phyloP scores from a whole-genome alignment of 2,329 filamentous ascomycete species.

The Arthroderma sp. region DNA sequence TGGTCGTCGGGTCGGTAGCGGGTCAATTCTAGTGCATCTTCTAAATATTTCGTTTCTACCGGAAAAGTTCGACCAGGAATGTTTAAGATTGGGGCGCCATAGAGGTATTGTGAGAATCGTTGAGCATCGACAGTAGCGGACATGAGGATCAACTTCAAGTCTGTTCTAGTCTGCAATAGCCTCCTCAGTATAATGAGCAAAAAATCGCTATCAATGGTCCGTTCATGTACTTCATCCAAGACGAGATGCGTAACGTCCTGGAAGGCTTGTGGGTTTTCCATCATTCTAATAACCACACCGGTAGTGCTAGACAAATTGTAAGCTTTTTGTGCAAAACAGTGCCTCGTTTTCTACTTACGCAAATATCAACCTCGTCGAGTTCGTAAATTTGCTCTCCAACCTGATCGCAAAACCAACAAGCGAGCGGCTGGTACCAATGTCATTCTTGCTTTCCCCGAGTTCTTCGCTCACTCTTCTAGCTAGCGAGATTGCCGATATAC shows the following conservation, averaged over 20 bases:
- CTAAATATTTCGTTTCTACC: slow-evolving; percentile 73
- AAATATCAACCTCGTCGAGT: slow-evolving; percentile 74
- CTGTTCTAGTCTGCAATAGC: slow-evolving; percentile 59
- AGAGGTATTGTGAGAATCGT: slow-evolving; percentile 78
- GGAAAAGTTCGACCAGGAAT: slow-evolving; percentile 91
- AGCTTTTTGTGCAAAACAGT: not conserved
- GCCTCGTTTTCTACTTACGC: slow-evolving; percentile 43
- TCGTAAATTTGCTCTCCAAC: slow-evolving; percentile 72
- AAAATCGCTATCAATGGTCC: slow-evolving; percentile 93
- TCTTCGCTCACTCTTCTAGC: slow-evolving; percentile 90
- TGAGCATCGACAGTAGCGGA: slow-evolving; percentile 92
- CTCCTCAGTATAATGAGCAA: slow-evolving; percentile 82
- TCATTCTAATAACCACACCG: slow-evolving; percentile 94
- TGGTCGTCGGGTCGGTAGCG: slow-evolving; percentile 59
- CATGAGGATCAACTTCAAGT: slow-evolving; percentile 91
- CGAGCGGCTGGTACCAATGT: slow-evolving; percentile 69
- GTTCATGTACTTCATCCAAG: slow-evolving; percentile 95
- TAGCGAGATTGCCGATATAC: slow-evolving; percentile 91
- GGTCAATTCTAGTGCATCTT: slow-evolving; percentile 83
- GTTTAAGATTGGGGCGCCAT: slow-evolving; percentile 70
- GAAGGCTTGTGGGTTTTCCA: slow-evolving; percentile 77
- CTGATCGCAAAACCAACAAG: slow-evolving; percentile 91
- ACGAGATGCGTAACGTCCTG: slow-evolving; percentile 85
- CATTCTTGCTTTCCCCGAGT: slow-evolving; percentile 68
- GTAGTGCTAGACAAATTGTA: slow-evolving; percentile 33